Evolutionary conservation across 352 stramenopile species (phyloP).

Genomic region (Phytophthora nicotianae): DNA sequence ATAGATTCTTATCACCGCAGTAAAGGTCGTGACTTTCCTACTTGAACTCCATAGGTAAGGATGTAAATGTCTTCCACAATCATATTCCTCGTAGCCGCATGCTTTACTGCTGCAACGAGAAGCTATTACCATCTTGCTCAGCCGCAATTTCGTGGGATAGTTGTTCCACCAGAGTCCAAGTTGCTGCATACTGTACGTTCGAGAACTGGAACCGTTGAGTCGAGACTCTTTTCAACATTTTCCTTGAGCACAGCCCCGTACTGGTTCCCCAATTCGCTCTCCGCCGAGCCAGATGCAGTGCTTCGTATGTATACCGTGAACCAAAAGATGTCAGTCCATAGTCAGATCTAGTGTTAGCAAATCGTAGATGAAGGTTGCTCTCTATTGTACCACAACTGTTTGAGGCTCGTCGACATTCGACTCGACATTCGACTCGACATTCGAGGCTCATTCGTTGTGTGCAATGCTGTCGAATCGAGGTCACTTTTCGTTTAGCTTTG

Average conservation of each 20-base stretch:
- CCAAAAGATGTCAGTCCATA: conserved; percentile 16
- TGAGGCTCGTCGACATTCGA: conserved; percentile 3
- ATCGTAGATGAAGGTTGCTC: conserved; percentile 13
- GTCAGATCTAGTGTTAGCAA: conserved; percentile 19
- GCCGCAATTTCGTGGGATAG: neutral
- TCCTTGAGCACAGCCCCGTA: conserved; percentile 20
- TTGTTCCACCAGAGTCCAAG: too few species aligned
- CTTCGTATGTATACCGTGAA: neutral
- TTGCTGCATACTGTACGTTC: neutral
- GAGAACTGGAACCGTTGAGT: too few species aligned
- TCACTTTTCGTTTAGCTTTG: conserved; percentile 29
- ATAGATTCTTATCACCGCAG: too few species aligned
- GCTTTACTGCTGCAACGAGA: conserved; percentile 4
- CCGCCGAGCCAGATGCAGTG: conserved; percentile 17
- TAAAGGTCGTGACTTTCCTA: too few species aligned
- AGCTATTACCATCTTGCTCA: conserved; percentile 7
- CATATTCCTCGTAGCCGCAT: conserved; percentile 10
- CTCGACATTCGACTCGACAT: too few species aligned
- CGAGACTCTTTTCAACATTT: neutral
- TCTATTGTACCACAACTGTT: conserved; percentile 15
- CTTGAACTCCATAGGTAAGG: too few species aligned
- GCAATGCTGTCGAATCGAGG: conserved; percentile 3
- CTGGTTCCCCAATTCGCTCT: conserved; percentile 30
- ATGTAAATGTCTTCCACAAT: neutral
- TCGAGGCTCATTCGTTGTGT: neutral